These are phyloP conservation scores for Misopates orontium DNA, from an alignment of 257 asterid species.

Conservation along the genomic window DNA sequence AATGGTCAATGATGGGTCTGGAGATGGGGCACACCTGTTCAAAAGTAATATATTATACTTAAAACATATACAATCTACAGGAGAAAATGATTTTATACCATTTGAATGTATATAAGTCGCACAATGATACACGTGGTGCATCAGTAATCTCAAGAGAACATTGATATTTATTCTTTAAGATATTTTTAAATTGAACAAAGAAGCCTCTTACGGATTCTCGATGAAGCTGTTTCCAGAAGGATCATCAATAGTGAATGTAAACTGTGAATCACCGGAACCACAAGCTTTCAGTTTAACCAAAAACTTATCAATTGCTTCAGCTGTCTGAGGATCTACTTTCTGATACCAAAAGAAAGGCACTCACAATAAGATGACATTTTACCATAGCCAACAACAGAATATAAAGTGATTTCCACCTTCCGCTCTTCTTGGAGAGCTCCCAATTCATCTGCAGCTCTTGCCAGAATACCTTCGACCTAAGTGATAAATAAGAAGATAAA, in stretches of 20 bases:
- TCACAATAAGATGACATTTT: conserved; percentile 12
- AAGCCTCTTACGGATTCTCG: conserved; percentile 89
- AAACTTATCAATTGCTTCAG: conserved; percentile 82
- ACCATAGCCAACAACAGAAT: conserved; percentile 10
- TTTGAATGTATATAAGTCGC: neutral
- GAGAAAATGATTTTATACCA: neutral
- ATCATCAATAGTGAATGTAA: conserved; percentile 83
- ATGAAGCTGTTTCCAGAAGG: conserved; percentile 98
- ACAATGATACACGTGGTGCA: too few relatives aligned
- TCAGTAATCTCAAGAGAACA: neutral
- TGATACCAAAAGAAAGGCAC: conserved; percentile 31
- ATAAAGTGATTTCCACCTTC: conserved; percentile 52
- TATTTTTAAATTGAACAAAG: conserved; percentile 3
- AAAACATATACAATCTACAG: neutral
- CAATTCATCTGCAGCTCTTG: conserved; percentile 75
- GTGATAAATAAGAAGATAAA: conserved; percentile 21
- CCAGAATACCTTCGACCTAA: conserved; percentile 89
- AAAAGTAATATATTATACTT: conserved; percentile 16
- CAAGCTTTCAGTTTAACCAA: conserved; percentile 77
- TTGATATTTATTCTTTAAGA: neutral
- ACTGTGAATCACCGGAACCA: conserved; percentile 67
- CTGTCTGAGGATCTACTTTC: conserved; percentile 83
- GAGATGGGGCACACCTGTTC: conserved; percentile 82
- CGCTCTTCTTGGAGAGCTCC: conserved; percentile 94
- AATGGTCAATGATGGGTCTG: conserved; percentile 74